These are phyloP conservation scores for Harringtonia lauricola DNA, from an alignment of 2,329 filamentous ascomycete species.

Conservation along the genomic window DNA sequence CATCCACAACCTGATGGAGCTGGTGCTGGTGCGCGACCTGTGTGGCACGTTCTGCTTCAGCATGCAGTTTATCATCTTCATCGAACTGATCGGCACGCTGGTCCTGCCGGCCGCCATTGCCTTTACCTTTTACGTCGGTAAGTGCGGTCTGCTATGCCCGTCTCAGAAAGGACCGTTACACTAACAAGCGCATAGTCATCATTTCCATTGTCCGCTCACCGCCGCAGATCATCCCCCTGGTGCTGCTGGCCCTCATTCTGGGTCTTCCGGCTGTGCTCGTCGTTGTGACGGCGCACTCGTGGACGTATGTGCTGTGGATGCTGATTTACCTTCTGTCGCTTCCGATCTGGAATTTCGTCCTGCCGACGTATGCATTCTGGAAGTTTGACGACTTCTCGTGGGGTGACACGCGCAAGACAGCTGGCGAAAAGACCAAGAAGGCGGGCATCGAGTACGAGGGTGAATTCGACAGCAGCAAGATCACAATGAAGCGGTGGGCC, in stretches of 20 bases:
- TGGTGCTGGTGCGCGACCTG: constrained; percentile 87
- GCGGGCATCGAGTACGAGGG: constrained; percentile 80
- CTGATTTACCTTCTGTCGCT: constrained; percentile 86
- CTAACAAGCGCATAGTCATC: constrained; percentile 45
- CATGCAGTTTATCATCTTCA: constrained; percentile 97
- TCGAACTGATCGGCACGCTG: constrained; percentile 88
- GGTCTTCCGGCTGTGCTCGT: constrained; percentile 89
- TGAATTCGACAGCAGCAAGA: constrained; percentile 97
- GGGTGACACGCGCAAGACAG: constrained; percentile 95
- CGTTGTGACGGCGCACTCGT: constrained; percentile 83
- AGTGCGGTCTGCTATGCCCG: constrained; percentile 29
- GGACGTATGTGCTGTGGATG: constrained; percentile 95
- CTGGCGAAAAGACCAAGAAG: constrained; percentile 80
- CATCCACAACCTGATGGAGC: constrained; percentile 96
- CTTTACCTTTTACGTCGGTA: constrained; percentile 93
- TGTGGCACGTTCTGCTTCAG: constrained; percentile 99
- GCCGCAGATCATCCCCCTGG: constrained; percentile 78
- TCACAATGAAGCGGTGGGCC: constrained; percentile 98
- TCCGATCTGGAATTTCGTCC: constrained; percentile 94
- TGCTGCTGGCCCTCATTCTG: constrained; percentile 81
- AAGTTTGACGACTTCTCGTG: constrained; percentile 99
- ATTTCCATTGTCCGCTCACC: constrained; percentile 70
- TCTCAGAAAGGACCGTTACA: no score
- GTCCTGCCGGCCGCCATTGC: constrained; percentile 92
- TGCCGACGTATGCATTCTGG: constrained; percentile 94